Conservation (phyloP, 2,329 filamentous ascomycete species). For the Aspergillus pseudoglaucus region DNA sequence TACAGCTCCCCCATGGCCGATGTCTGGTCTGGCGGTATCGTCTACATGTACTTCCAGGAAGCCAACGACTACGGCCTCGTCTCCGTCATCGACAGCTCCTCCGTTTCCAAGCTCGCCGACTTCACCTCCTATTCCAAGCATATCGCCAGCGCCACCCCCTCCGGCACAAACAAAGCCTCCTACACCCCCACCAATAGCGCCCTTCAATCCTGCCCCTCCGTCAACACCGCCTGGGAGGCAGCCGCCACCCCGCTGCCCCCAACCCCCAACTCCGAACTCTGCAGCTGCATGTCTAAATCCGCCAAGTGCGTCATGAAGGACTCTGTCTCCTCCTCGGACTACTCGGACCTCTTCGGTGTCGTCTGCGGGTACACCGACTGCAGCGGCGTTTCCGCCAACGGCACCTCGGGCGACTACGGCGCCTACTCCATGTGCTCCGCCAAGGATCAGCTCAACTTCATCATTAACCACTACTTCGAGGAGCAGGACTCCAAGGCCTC, state of each 20-base stretch:
- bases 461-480: slow-evolving; percentile 40
- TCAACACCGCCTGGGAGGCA: slow-evolving; percentile 61
- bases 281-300: slow-evolving; percentile 72
- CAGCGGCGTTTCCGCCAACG: slow-evolving; percentile 33
- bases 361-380: slow-evolving; percentile 39
- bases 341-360: slow-evolving; percentile 54
- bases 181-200: slow-evolving; percentile 69
- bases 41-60: slow-evolving; percentile 96
- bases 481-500: slow-evolving; percentile 30
- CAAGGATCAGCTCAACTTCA: slow-evolving; percentile 38
- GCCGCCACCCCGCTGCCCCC: slow-evolving; percentile 63
- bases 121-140: slow-evolving; percentile 65
- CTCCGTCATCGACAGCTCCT: slow-evolving; percentile 52
- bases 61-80: slow-evolving; percentile 57
- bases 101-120: slow-evolving; percentile 62
- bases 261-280: slow-evolving; percentile 67
- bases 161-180: slow-evolving; percentile 53
- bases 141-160: slow-evolving; percentile 61
- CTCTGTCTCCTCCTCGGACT: slow-evolving; percentile 14
- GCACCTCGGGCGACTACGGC: slow-evolving; percentile 37
- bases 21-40: slow-evolving; percentile 89
- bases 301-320: slow-evolving; percentile 62
- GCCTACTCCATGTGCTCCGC: slow-evolving; percentile 42
- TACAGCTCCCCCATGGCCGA: slow-evolving; percentile 71
- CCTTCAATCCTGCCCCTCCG: slow-evolving; percentile 61